phyloP scores from a whole-genome alignment of 306 rosid genomes.

The Pachyrhizus erosus region DNA sequence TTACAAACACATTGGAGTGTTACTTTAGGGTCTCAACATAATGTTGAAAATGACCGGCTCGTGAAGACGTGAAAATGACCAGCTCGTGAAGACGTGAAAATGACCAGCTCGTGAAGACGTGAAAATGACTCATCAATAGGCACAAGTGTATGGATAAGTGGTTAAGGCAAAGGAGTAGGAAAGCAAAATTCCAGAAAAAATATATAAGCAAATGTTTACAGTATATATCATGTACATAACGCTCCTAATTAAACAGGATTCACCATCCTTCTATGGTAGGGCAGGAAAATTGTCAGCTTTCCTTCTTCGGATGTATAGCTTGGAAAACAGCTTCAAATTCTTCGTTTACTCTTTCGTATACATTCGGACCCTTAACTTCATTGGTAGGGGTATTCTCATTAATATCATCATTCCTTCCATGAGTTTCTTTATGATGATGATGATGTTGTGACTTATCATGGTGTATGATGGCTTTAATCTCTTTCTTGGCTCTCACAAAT shows the following conservation, averaged over 20 bases:
- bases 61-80: too few species aligned
- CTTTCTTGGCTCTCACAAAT: conserved; percentile 57
- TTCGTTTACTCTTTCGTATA: conserved; percentile 73
- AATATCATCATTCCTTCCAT: conserved; percentile 66
- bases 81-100: too few species aligned
- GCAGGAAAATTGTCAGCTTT: conserved; percentile 27
- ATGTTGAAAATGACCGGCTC: too few species aligned
- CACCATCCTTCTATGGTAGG: conserved; percentile 37
- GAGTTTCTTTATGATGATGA: conserved; percentile 66
- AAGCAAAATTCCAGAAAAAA: not conserved
- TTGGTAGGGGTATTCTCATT: conserved; percentile 60
- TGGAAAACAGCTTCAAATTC: conserved; percentile 73
- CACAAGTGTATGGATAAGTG: too few species aligned
- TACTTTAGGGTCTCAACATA: too few species aligned
- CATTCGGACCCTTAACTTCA: conserved; percentile 69
- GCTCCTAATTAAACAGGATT: conserved; percentile 22
- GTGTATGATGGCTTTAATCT: conserved; percentile 56
- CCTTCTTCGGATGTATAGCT: conserved; percentile 65
- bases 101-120: too few species aligned
- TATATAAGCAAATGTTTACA: not conserved
- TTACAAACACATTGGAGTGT: too few species aligned
- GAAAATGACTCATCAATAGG: too few species aligned
- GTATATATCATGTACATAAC: conserved; percentile 35
- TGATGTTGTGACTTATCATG: conserved; percentile 55
- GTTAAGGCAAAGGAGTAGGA: too few species aligned